These are phyloP conservation scores for Cryptococcus sp. DNA, from an alignment of 1,284 basidiomycete genomes.

Conservation along the genomic window DNA sequence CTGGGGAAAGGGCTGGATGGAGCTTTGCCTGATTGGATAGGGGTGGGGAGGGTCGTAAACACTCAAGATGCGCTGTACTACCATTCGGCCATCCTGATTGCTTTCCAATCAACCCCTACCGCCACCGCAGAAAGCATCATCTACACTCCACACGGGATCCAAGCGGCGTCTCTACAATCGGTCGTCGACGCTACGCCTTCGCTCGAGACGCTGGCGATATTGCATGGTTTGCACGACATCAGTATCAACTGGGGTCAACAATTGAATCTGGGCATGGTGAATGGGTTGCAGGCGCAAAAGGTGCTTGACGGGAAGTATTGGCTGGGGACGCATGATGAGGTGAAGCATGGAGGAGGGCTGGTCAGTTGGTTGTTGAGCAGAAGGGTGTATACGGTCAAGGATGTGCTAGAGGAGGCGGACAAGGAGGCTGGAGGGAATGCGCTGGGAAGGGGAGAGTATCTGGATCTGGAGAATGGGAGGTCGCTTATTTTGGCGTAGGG, in stretches of 20 bases:
- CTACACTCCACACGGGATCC: constrained; percentile 26
- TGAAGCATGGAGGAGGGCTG: constrained; percentile 20
- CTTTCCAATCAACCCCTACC: constrained; percentile 1
- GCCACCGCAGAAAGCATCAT: constrained; percentile 10
- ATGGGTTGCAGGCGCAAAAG: constrained; percentile 15
- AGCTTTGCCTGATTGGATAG: constrained; percentile 12
- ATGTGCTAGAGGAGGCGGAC: constrained; percentile 12
- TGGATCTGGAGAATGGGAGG: background rate
- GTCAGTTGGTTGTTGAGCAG: constrained; percentile 21
- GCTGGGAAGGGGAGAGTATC: background rate
- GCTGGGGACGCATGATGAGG: constrained; percentile 28
- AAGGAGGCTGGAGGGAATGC: constrained; percentile 4
- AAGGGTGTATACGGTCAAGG: constrained; percentile 16
- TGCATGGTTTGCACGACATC: constrained; percentile 27
- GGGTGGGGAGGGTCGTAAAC: constrained; percentile 15
- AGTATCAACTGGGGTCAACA: constrained; percentile 23
- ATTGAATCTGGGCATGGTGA: constrained; percentile 24
- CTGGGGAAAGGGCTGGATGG: background rate
- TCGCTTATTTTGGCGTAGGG: background rate
- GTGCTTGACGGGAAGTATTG: constrained; percentile 16
- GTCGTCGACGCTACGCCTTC: constrained; percentile 9
- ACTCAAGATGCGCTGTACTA: constrained; percentile 22
- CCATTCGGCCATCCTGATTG: constrained; percentile 17
- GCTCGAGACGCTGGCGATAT: constrained; percentile 13
- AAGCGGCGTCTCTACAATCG: constrained; percentile 12